phyloP scores from a whole-genome alignment of 2,329 filamentous ascomycete species.

The Simplicillium sp. region DNA sequence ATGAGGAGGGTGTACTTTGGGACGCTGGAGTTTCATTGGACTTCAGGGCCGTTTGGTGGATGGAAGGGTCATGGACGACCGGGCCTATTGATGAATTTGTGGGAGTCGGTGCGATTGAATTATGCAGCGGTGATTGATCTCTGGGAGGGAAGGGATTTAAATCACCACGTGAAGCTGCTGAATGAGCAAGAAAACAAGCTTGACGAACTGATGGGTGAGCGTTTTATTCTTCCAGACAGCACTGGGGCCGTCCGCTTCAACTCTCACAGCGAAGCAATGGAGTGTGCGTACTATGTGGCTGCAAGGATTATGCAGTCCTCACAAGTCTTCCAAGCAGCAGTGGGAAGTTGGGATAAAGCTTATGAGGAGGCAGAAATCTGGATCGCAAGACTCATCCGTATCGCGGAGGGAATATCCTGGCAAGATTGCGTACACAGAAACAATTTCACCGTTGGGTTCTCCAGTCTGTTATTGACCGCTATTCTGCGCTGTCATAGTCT shows the following conservation, averaged over 20 bases:
- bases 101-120: background rate
- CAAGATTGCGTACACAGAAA: conserved; percentile 12
- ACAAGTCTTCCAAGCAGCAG: background rate
- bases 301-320: background rate
- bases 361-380: conserved; percentile 7
- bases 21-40: conserved; percentile 3
- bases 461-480: conserved; percentile 10
- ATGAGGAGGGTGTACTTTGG: conserved; percentile 14
- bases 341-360: background rate
- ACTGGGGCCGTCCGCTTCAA: background rate
- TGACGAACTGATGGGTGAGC: no score
- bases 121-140: no score
- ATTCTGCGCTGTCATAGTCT: conserved; percentile 7
- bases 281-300: background rate
- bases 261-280: background rate
- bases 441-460: conserved; percentile 12
- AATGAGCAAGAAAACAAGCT: no score
- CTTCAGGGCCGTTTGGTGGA: background rate
- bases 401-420: conserved; percentile 13
- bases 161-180: no score
- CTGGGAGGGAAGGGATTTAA: no score
- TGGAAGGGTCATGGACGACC: background rate
- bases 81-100: background rate
- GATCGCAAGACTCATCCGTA: conserved; percentile 11
- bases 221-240: no score